Base-by-base conservation (phyloP, 2,329 filamentous ascomycete genomes). In the Domatiomyces catenatus region DNA sequence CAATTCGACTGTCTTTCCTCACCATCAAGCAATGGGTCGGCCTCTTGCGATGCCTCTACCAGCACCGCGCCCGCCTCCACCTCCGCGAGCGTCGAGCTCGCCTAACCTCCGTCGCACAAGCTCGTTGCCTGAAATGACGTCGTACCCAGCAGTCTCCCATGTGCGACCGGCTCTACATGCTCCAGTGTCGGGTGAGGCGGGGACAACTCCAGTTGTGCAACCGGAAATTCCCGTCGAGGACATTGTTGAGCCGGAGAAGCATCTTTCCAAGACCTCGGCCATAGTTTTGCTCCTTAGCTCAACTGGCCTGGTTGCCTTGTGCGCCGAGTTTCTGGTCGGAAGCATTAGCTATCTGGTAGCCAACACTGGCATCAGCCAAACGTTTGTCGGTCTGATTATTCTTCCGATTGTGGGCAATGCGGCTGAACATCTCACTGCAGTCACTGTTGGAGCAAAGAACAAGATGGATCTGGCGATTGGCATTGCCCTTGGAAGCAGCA, bases 401-500 rank as follows among this genome's bases (percentile, higher is more conserved):
- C 70, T 86, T 1, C 82, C 82, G 7, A 83, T 86, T 51, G 81
- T 85, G 12, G 82, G 82, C 49, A 86, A 86, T 57, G 81, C 82
- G 0, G 81, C 81, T 0, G 82, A 86, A 65, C 81, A 85, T 63
- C 79, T 84, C 10, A 85, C 82, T 2, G 80, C 82, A 3, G 75
- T 85, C 19, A 80, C 77, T 5, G 81, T 84, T 6, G 82, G 81
- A 0, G 75, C 79, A 66, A 83, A 83, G 68, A 84, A 85, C 66
- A 84, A 86, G 69, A 84, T 85, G 79, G 81, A 85, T 63, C 67
- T 86, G 36, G 81, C 82, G 1, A 84, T 86, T 49, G 81, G 80
- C 55, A 81, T 86, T 18, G 80, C 81, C 3, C 75, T 86, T 6
- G 82, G 82, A 50, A 81, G 76, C 56, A 81, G 77, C 47, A 84